Evolutionary conservation across 2,329 filamentous ascomycete species (phyloP).

Genomic region (Colletotrichum plurivorum): DNA sequence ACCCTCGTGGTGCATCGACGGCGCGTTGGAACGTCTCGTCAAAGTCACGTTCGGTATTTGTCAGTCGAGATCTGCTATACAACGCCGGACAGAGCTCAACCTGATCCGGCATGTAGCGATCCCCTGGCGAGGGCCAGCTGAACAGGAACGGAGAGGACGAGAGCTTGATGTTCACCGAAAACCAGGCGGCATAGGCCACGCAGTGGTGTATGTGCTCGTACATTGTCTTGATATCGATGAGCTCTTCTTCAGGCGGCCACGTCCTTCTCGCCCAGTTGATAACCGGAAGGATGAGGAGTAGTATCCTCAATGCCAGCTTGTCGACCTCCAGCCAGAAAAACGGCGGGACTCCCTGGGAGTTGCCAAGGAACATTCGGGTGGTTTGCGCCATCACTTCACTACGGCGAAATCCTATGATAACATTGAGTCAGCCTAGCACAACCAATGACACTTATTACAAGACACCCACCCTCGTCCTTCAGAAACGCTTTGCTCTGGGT

Average conservation of each 20-base stretch:
- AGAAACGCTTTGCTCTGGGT: conserved; percentile 45
- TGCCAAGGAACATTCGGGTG: conserved; percentile 45
- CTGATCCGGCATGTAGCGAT: conserved; percentile 43
- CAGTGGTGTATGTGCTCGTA: conserved; percentile 46
- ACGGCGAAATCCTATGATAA: conserved; percentile 48
- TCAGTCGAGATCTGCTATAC: conserved; percentile 36
- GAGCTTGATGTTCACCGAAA: conserved; percentile 46
- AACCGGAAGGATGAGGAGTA: conserved; percentile 45
- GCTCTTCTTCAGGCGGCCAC: conserved; percentile 1
- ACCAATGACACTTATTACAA: neutral
- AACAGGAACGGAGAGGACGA: conserved; percentile 43
- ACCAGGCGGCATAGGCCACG: conserved; percentile 49
- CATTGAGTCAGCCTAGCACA: conserved; percentile 9
- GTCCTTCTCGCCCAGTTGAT: conserved; percentile 41
- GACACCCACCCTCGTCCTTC: conserved; percentile 46
- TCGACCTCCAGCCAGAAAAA: conserved; percentile 51
- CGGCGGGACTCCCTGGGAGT: conserved; percentile 41
- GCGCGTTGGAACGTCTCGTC: neutral
- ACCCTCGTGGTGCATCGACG: neutral
- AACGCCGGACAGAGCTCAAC: conserved; percentile 42
- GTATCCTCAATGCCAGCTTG: conserved; percentile 43
- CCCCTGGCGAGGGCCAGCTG: conserved; percentile 49
- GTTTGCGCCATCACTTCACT: conserved; percentile 45
- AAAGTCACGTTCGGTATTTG: conserved; percentile 23
- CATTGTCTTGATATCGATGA: conserved; percentile 16